Base-by-base conservation (phyloP, 345 rosid species). In the Cardamine resedifolia region DNA sequence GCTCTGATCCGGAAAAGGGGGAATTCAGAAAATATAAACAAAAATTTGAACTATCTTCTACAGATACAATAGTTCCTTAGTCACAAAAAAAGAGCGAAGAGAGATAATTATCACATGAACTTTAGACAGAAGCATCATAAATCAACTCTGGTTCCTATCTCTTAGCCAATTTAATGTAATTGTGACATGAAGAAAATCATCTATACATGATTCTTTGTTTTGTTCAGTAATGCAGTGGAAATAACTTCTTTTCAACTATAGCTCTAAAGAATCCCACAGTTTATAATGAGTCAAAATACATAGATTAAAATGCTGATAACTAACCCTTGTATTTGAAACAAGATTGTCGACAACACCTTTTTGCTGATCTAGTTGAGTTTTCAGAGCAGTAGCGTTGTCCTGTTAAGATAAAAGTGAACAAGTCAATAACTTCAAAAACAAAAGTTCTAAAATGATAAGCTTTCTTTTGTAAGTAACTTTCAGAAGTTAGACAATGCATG, bases 351-450 rank as follows among this genome's bases (percentile, higher is more conserved):
- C 89, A 71, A 90, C 85, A 63, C 78, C 60, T 78, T 73, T 86
- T 71, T 87, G 91, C 57, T 87, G 92, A 81, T 86, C 91, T 23
- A 90, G 87, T 74, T 90, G 90, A 69, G 83, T 72, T 81, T 81
- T 85, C 79, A 90, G 78, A 49, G 87, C 77, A 69, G 52, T 73
- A 44, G 88, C 89, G 74, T 78, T 86, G 78, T 86, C 89, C 93
- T 87, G 81, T 74, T 69, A 73, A 72, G 45, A 68, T 15, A 5
- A 67, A 60, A 23, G 50, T 49, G 5, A 51, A 47, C n/a, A 56
- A 43, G 33, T 20, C 38, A 43, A 12, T 33, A 26, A 58, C 66
- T 49, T 19, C 57, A 47, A 18, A 23, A 14, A 15, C 55, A 64
- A 41, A 47, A 43, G 6, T 7, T 57, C 8, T 50, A 50, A 45